Conservation (phyloP, 805 yeast species). For the Diddensiella santjacobensis region DNA sequence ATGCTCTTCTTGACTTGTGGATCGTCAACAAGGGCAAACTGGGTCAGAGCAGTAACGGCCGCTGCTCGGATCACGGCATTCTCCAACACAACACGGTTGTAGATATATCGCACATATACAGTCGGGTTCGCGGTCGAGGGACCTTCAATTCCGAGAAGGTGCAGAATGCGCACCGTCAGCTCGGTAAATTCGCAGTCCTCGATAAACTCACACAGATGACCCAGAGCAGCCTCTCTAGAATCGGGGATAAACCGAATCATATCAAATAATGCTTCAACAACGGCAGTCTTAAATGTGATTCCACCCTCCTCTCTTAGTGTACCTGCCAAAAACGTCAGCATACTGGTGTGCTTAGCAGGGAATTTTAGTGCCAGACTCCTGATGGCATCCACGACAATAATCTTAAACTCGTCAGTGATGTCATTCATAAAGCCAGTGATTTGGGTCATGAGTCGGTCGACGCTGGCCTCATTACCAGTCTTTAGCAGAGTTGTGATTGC, state of each 20-base stretch:
- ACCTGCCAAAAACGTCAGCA: constrained; percentile 77
- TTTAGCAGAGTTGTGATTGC: constrained; percentile 94
- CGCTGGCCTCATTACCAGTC: constrained; percentile 87
- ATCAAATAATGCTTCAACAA: constrained; percentile 90
- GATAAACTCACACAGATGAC: constrained; percentile 90
- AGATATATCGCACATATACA: constrained; percentile 88
- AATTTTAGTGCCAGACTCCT: constrained; percentile 88
- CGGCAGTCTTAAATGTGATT: constrained; percentile 74
- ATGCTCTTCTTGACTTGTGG: constrained; percentile 63
- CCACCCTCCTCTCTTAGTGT: constrained; percentile 90
- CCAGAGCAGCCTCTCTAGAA: constrained; percentile 77
- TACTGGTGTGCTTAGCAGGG: constrained; percentile 82
- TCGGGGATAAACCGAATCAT: constrained; percentile 81
- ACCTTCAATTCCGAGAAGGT: constrained; percentile 90
- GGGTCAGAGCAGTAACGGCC: constrained; percentile 88
- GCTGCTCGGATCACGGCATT: constrained; percentile 94
- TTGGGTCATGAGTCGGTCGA: constrained; percentile 82
- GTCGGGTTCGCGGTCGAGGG: constrained; percentile 84
- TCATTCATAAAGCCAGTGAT: constrained; percentile 88
- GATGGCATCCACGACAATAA: constrained; percentile 92
- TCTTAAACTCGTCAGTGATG: constrained; percentile 91
- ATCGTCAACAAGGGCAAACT: constrained; percentile 77
- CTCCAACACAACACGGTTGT: constrained; percentile 93
- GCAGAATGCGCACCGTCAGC: constrained; percentile 87
- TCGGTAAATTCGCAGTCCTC: constrained; percentile 98